Evolutionary conservation across 2,329 filamentous ascomycete genomes (phyloP).

Genomic region (Periconia sp.): DNA sequence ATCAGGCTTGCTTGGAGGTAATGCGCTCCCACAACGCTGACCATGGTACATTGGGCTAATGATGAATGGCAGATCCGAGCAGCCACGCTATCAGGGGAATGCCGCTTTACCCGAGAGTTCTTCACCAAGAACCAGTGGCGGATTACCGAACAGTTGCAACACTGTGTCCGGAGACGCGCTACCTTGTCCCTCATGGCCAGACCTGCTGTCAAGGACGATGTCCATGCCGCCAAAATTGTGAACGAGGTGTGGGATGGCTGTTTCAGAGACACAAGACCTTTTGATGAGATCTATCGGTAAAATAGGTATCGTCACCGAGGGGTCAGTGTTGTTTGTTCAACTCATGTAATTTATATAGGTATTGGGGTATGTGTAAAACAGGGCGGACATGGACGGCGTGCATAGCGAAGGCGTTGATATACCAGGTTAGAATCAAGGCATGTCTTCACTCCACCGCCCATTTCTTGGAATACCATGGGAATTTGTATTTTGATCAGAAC

Average conservation of each 20-base stretch:
- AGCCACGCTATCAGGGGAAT: slow-evolving; percentile 90
- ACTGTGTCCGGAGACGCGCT: slow-evolving; percentile 83
- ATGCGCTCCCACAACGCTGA: slow-evolving; percentile 5
- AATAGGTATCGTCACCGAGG: background rate
- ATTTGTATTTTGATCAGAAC: slow-evolving; percentile 15
- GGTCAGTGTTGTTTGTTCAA: background rate
- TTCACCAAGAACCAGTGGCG: slow-evolving; percentile 84
- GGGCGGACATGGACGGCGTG: background rate
- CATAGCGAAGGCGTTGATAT: slow-evolving; percentile 21
- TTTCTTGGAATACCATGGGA: background rate
- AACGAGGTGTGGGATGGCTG: slow-evolving; percentile 99
- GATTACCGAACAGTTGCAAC: slow-evolving; percentile 88
- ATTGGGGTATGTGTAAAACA: background rate
- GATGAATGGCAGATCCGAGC: slow-evolving; percentile 73
- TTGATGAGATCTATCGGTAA: slow-evolving; percentile 91
- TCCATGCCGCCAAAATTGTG: slow-evolving; percentile 82
- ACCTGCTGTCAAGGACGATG: slow-evolving; percentile 80
- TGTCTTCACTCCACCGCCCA: slow-evolving; percentile 17
- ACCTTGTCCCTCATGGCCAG: slow-evolving; percentile 76
- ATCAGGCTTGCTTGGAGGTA: slow-evolving; percentile 94
- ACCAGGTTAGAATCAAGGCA: slow-evolving; percentile 1
- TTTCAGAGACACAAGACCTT: slow-evolving; percentile 89
- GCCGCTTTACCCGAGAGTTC: slow-evolving; percentile 84
- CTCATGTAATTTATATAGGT: background rate
- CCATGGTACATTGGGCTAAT: background rate